phyloP scores from a whole-genome alignment of 108 stramenopile genomes.

The Skeletonema marinoi region DNA sequence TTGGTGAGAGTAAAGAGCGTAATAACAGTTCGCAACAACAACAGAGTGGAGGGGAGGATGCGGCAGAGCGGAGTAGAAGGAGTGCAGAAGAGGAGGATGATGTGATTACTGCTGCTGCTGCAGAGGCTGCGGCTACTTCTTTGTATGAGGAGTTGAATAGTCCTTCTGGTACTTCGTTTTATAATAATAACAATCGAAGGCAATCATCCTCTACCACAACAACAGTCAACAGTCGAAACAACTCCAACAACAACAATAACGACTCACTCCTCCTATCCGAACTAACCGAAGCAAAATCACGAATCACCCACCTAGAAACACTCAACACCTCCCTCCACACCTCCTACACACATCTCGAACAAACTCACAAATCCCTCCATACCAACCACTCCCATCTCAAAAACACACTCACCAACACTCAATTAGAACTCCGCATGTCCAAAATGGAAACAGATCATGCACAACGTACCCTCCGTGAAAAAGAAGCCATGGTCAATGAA shows the following conservation, averaged over 20 bases:
- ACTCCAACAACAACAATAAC: conserved; percentile 1
- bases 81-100: too few species aligned
- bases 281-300: conserved; percentile 66
- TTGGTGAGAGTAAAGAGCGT: conserved; percentile 12
- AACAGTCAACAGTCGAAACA: too few species aligned
- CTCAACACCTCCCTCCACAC: conserved; percentile 65
- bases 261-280: conserved; percentile 62
- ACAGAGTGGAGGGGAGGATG: conserved; percentile 75
- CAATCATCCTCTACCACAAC: conserved; percentile 15
- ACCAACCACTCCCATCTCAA: conserved; percentile 55
- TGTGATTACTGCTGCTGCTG: background rate
- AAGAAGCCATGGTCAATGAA: conserved; percentile 67
- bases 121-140: conserved; percentile 8
- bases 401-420: conserved; percentile 52
- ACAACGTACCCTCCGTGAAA: conserved; percentile 64
- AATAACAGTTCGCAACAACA: background rate
- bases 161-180: background rate
- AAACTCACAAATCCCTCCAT: conserved; percentile 27
- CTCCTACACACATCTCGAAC: conserved; percentile 65
- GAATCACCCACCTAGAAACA: conserved; percentile 75
- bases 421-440: conserved; percentile 83
- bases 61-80: background rate
- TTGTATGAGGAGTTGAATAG: background rate
- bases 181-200: conserved; percentile 34
- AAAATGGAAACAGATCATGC: conserved; percentile 87